These are phyloP conservation scores for Aspergillus cristatus DNA, from an alignment of 495 filamentous ascomycete species.

Conservation along the genomic window DNA sequence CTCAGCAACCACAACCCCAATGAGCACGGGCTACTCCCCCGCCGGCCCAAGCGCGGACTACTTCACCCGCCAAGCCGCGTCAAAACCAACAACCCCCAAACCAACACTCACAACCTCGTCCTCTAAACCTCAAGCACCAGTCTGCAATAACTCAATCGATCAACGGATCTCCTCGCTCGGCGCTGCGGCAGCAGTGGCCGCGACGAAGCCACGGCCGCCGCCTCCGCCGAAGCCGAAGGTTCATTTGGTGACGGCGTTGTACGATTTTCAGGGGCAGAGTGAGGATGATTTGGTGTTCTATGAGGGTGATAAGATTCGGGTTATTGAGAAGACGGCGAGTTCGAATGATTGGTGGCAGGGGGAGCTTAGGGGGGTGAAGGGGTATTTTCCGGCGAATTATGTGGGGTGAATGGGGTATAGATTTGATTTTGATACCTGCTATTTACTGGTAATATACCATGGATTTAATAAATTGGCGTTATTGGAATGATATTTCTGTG, in stretches of 20 bases:
- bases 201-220: conserved; percentile 57
- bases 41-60: conserved; percentile 35
- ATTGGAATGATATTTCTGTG: too few species aligned
- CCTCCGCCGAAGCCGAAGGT: conserved; percentile 55
- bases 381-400: conserved; percentile 90
- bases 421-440: not conserved
- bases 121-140: conserved; percentile 19
- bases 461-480: too few species aligned
- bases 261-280: conserved; percentile 65
- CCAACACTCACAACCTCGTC: too few species aligned
- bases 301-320: conserved; percentile 76
- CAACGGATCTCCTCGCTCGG: not conserved
- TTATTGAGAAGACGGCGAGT: conserved; percentile 75
- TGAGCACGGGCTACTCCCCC: conserved; percentile 13
- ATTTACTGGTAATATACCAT: conserved; percentile 1
- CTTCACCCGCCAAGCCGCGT: conserved; percentile 38
- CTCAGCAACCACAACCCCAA: conserved; percentile 9
- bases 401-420: conserved; percentile 30
- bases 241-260: conserved; percentile 70
- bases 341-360: conserved; percentile 96
- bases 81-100: conserved; percentile 24
- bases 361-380: conserved; percentile 63
- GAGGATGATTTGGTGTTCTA: conserved; percentile 69
- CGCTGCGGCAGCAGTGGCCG: conserved; percentile 21
- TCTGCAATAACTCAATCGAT: too few species aligned